phyloP scores from a whole-genome alignment of 2,329 filamentous ascomycete genomes.

The Dactylella cylindrospora region DNA sequence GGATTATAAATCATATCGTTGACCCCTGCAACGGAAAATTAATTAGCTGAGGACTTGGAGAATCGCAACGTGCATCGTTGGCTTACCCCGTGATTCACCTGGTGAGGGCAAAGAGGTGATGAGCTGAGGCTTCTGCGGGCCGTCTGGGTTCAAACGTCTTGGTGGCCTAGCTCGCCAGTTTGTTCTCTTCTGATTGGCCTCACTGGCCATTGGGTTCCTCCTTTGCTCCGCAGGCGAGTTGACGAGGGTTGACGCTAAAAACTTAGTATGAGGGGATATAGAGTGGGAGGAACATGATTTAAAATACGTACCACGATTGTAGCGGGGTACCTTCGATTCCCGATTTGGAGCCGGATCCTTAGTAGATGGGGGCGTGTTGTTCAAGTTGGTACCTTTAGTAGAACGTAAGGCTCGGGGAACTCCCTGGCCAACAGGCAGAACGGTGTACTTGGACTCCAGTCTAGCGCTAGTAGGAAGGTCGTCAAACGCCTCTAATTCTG shows the following conservation, averaged over 20 bases:
- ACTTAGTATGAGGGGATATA: not conserved
- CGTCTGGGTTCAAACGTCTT: slow-evolving; percentile 31
- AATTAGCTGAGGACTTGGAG: slow-evolving; percentile 49
- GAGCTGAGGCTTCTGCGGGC: slow-evolving; percentile 74
- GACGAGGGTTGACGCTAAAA: slow-evolving; percentile 6
- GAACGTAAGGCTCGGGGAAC: slow-evolving; percentile 65
- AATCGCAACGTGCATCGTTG: not conserved
- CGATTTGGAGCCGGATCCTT: slow-evolving; percentile 62
- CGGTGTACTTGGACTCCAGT: slow-evolving; percentile 78
- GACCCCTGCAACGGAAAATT: slow-evolving; percentile 60
- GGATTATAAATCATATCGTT: slow-evolving; percentile 98
- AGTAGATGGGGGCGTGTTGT: slow-evolving; percentile 64
- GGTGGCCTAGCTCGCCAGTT: slow-evolving; percentile 23
- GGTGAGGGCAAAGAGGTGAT: slow-evolving; percentile 78
- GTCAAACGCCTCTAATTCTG: slow-evolving; percentile 89
- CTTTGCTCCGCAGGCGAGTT: slow-evolving; percentile 12
- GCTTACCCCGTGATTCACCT: slow-evolving; percentile 78
- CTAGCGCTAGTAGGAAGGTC: slow-evolving; percentile 86
- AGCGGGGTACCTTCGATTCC: slow-evolving; percentile 33
- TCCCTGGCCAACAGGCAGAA: slow-evolving; percentile 71
- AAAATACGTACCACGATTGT: slow-evolving; percentile 23
- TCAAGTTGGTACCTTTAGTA: slow-evolving; percentile 61
- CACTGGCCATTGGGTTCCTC: slow-evolving; percentile 11
- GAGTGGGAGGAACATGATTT: not conserved
- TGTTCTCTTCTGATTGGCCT: slow-evolving; percentile 22